Evolutionary conservation across 192 early-diverging fungal species (phyloP).

Genomic region (Phycomyces nitens): DNA sequence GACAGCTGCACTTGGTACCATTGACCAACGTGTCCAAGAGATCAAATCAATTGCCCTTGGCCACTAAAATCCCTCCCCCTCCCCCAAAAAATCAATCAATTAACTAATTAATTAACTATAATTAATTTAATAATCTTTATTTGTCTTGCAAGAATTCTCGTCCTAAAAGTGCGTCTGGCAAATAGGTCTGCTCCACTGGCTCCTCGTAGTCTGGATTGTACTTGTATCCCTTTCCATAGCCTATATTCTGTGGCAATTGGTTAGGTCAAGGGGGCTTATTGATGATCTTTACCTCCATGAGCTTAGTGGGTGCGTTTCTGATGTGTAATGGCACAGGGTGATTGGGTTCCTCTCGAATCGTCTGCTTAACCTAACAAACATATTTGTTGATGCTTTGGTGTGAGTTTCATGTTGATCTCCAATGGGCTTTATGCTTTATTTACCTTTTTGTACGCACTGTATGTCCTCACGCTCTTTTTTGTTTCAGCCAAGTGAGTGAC

Average conservation of each 20-base stretch:
- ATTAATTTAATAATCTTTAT: too few relatives aligned
- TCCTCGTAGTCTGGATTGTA: conserved; percentile 78
- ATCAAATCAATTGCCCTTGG: conserved; percentile 2
- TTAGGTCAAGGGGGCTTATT: too few relatives aligned
- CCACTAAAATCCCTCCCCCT: too few relatives aligned
- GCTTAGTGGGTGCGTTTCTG: conserved; percentile 72
- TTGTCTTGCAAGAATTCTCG: conserved; percentile 53
- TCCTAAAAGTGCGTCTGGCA: conserved; percentile 62
- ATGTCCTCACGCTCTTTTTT: conserved; percentile 77
- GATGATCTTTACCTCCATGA: conserved; percentile 66
- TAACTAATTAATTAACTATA: too few relatives aligned
- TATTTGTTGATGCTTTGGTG: too few relatives aligned
- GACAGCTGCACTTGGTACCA: conserved; percentile 13
- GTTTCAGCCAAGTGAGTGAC: conserved; percentile 76
- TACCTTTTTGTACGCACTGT: conserved; percentile 69
- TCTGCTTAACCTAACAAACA: conserved; percentile 28
- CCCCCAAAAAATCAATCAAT: too few relatives aligned
- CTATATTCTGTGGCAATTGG: conserved; percentile 54
- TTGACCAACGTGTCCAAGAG: conserved; percentile 13
- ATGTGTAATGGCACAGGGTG: conserved; percentile 85
- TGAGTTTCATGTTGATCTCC: too few relatives aligned
- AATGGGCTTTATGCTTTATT: conserved; percentile 7
- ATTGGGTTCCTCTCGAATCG: conserved; percentile 54
- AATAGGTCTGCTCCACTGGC: conserved; percentile 74
- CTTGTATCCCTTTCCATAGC: conserved; percentile 77